phyloP scores from a whole-genome alignment of 1,139 yeast genomes.

The Sporopachydermia cereana region DNA sequence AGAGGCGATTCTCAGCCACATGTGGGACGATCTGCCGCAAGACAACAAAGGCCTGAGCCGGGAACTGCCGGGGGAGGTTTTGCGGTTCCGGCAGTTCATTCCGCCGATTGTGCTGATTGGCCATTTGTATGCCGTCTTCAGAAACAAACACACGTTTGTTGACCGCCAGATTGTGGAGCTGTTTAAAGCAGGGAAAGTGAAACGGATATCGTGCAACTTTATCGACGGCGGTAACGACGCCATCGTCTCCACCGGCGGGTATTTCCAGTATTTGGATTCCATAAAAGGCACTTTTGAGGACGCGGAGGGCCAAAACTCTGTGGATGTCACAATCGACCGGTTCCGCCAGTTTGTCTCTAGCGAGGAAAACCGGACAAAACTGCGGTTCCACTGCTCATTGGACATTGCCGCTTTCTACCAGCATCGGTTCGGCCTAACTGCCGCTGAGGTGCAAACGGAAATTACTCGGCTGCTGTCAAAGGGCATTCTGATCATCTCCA shows the following conservation, averaged over 20 bases:
- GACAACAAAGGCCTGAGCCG: conserved; percentile 16
- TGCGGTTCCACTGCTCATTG: background rate
- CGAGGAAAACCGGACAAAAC: conserved; percentile 25
- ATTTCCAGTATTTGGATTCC: conserved; percentile 13
- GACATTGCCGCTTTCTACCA: background rate
- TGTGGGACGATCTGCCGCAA: conserved; percentile 22
- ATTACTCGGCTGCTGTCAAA: conserved; percentile 30
- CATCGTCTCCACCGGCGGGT: conserved; percentile 24
- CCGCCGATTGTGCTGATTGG: conserved; percentile 29
- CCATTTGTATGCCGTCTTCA: conserved; percentile 32
- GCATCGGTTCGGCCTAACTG: background rate
- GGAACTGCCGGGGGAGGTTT: conserved; percentile 16
- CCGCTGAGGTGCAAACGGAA: conserved; percentile 15
- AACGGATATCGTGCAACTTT: conserved; percentile 25
- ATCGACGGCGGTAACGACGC: conserved; percentile 25
- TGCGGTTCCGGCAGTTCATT: conserved; percentile 17
- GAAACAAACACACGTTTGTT: conserved; percentile 30
- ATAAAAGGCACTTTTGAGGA: background rate
- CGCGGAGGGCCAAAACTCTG: background rate
- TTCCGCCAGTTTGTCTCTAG: conserved; percentile 20
- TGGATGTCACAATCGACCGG: conserved; percentile 10
- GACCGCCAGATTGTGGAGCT: conserved; percentile 28
- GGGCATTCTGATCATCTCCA: conserved; percentile 45
- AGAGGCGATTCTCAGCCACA: conserved; percentile 14
- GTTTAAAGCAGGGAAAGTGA: conserved; percentile 20